Base-by-base conservation (phyloP, 2,329 filamentous ascomycete species). In the Magnaporthiopsis poae region DNA sequence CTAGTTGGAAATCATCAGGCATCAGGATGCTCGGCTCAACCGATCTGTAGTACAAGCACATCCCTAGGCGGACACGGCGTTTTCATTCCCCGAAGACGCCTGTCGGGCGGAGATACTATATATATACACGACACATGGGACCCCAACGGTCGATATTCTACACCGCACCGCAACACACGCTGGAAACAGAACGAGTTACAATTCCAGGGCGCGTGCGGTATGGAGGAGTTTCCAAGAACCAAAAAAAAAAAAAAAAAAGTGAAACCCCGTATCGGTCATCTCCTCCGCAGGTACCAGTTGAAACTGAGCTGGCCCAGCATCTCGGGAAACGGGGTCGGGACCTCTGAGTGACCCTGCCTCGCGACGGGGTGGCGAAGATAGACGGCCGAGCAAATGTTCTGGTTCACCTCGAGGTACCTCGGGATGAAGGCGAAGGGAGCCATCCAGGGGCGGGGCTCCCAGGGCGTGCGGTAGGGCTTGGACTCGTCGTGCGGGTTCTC, bases 341-440 rank as follows among this genome's bases (percentile, higher is more conserved):
- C 89, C 77, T 94, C 95, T 4, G 90, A 88, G 70, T 86, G 73
- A 13, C 93, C 92, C 2, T 89, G 89, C 68, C 93, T 84, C 33
- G 92, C 95, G 61, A 98, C 94, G 0, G 95, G 95, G 80, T 99
- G 94, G 67, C 95, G 86, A 69, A 99, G 80, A 77, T 99, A 99
- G 60, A 99, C 92, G 13, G 95, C 95, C 0, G 93, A 89, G 78
- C 95, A 99, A 73, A 98, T 90, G 74, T 93, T 96, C 77, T 96
- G 95, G 82, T 98, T 97, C 72, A 99, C 95, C 80, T 99, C 96
- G 68, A 99, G 86, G 77, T 98, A 99, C 66, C 90, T 83, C 13
- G 95, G 95, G 71, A 99, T 92, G 78, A 96, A 97, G 31, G 93
- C 92, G 78, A 99, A 99, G 0, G 93, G 88, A 65, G 86, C 84